These are phyloP conservation scores for Apophysomyces elegans DNA, from an alignment of 371 early-diverging fungal species.

Conservation along the genomic window DNA sequence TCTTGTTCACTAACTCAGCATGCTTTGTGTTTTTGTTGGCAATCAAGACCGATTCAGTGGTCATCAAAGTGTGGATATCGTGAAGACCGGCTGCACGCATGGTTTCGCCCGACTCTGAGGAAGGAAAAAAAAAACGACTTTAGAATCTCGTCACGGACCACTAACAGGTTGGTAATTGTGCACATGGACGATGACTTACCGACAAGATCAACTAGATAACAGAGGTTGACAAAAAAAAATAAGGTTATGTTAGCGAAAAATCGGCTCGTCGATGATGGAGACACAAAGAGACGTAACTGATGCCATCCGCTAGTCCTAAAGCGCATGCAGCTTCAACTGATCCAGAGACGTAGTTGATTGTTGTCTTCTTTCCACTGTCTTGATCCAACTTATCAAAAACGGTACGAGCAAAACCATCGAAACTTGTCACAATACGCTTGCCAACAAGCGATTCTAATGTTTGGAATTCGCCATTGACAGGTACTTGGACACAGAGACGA, in stretches of 20 bases:
- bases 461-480: constrained; percentile 51
- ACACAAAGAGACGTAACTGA: constrained; percentile 63
- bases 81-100: constrained; percentile 98
- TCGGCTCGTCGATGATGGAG: not conserved
- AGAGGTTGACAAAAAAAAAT: constrained; percentile 8
- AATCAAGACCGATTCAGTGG: constrained; percentile 89
- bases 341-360: constrained; percentile 85
- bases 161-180: too few species aligned
- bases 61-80: constrained; percentile 79
- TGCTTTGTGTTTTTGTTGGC: constrained; percentile 66
- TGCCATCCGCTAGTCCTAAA: constrained; percentile 94
- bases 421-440: constrained; percentile 93
- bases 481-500: constrained; percentile 84
- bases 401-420: constrained; percentile 69
- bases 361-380: constrained; percentile 61
- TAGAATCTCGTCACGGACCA: not conserved
- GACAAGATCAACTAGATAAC: constrained; percentile 60
- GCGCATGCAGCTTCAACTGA: constrained; percentile 97
- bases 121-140: constrained; percentile 32
- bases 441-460: constrained; percentile 80
- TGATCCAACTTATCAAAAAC: constrained; percentile 76
- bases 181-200: constrained; percentile 33
- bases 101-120: constrained; percentile 93
- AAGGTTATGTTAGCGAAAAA: not conserved
- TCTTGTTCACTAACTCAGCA: constrained; percentile 70